Percentiles rank a stretch among this genome's conserved stretches.
phyloP scores from a whole-genome alignment of 768 basidiomycete species.

The Lactifluus hygrophoroides region DNA sequence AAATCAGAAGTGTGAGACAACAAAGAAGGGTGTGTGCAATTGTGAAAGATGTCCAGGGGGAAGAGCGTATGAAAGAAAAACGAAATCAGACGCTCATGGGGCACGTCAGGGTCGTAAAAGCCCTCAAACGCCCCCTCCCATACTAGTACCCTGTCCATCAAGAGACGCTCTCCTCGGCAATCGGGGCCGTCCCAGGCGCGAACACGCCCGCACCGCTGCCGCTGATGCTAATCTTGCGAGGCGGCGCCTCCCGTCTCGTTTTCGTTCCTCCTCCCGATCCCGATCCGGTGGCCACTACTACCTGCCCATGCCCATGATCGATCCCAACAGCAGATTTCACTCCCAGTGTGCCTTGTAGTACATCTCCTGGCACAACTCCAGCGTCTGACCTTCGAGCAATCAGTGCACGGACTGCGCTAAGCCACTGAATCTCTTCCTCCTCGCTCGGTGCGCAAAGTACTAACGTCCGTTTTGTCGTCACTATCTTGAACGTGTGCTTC shows the following conservation, averaged over 20 bases:
- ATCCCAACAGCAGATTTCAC: slow-evolving; percentile 11
- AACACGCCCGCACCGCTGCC: slow-evolving; percentile 24
- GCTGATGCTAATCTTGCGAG: slow-evolving; percentile 28
- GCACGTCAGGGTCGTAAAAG: background rate
- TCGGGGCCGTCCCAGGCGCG: slow-evolving; percentile 19
- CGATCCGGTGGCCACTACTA: slow-evolving; percentile 16
- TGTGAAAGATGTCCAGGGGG: background rate
- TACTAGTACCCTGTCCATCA: background rate
- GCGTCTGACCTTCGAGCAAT: slow-evolving; percentile 56
- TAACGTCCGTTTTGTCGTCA: slow-evolving; percentile 87
- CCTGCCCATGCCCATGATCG: slow-evolving; percentile 16
- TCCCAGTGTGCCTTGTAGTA: slow-evolving; percentile 19
- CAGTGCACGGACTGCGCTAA: slow-evolving; percentile 88
- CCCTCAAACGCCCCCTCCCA: background rate
- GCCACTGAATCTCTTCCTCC: slow-evolving; percentile 98
- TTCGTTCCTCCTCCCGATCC: slow-evolving; percentile 22
- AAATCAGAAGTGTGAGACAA: background rate
- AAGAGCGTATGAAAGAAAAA: background rate
- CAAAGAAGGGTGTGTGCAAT: slow-evolving; percentile 1
- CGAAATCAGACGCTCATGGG: background rate
- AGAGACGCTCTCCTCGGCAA: slow-evolving; percentile 21
- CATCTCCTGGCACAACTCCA: slow-evolving; percentile 28
- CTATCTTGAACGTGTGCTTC: slow-evolving; percentile 83
- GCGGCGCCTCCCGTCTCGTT: slow-evolving; percentile 25
- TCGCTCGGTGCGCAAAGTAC: slow-evolving; percentile 90